Evolutionary conservation across 2,329 filamentous ascomycete species (phyloP).

Genomic region (Boeremia exigua): DNA sequence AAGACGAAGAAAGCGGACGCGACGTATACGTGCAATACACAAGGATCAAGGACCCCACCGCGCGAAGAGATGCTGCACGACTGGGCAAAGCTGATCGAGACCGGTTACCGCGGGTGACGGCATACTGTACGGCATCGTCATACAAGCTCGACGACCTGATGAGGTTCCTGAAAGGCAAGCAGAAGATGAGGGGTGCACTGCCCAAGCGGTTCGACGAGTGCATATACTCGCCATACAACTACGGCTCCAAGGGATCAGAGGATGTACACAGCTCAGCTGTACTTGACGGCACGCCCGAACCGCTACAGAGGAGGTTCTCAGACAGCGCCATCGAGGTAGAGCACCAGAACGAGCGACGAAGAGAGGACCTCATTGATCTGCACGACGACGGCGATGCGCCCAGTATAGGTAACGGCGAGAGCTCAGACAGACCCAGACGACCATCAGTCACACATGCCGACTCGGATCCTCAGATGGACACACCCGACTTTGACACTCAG

Average conservation of each 20-base stretch:
- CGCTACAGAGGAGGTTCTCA: slow-evolving; percentile 69
- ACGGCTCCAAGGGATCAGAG: slow-evolving; percentile 59
- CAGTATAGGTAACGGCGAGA: slow-evolving; percentile 34
- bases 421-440: slow-evolving; percentile 29
- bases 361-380: slow-evolving; percentile 70
- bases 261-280: slow-evolving; percentile 44
- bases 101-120: slow-evolving; percentile 86
- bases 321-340: slow-evolving; percentile 75
- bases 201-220: slow-evolving; percentile 97
- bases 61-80: slow-evolving; percentile 86
- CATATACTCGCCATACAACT: slow-evolving; percentile 93
- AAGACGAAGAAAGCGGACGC: slow-evolving; percentile 86
- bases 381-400: slow-evolving; percentile 50
- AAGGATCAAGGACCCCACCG: slow-evolving; percentile 94
- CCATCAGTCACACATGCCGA: slow-evolving; percentile 38
- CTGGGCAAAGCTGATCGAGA: slow-evolving; percentile 92
- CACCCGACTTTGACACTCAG: slow-evolving; percentile 80
- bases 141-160: slow-evolving; percentile 91
- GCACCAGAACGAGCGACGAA: slow-evolving; percentile 61
- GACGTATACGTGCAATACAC: slow-evolving; percentile 99
- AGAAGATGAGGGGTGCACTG: slow-evolving; percentile 76
- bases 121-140: slow-evolving; percentile 92
- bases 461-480: slow-evolving; percentile 46
- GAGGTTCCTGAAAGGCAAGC: slow-evolving; percentile 86
- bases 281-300: slow-evolving; percentile 33